Conservation (phyloP, 805 yeast species). For the Middelhovenomyces tepae region DNA sequence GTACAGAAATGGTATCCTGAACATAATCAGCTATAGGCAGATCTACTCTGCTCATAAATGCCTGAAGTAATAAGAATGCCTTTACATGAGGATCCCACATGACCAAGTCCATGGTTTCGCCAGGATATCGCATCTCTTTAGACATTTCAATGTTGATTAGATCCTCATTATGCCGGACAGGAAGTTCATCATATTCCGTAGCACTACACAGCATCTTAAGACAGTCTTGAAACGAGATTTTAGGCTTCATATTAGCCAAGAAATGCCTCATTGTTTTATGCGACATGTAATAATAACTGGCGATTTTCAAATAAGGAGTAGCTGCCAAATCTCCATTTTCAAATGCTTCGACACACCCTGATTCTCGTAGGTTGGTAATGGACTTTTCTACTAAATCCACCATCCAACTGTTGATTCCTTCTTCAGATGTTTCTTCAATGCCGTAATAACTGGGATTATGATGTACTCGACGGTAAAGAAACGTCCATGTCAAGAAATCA, state of each 20-base stretch:
- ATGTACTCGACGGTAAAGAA: constrained; percentile 62
- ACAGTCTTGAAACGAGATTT: constrained; percentile 50
- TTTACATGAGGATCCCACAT: constrained; percentile 88
- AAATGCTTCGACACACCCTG: constrained; percentile 50
- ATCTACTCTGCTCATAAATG: constrained; percentile 60
- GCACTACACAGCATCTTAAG: constrained; percentile 55
- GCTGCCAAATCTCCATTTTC: constrained; percentile 35
- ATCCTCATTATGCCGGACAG: constrained; percentile 89
- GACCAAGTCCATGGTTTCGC: constrained; percentile 22
- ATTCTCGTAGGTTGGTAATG: constrained; percentile 55
- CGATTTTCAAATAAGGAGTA: constrained; percentile 74
- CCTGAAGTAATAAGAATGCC: constrained; percentile 63
- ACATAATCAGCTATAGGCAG: constrained; percentile 91
- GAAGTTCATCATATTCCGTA: constrained; percentile 76
- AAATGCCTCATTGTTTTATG: constrained; percentile 78
- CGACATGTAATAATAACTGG: constrained; percentile 88
- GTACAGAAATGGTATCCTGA: constrained; percentile 86
- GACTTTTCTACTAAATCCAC: constrained; percentile 53
- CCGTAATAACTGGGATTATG: constrained; percentile 74
- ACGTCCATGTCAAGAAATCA: constrained; percentile 71
- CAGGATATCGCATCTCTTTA: constrained; percentile 56
- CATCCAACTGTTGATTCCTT: constrained; percentile 28
- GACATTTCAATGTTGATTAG: constrained; percentile 78
- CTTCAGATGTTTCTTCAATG: constrained; percentile 52
- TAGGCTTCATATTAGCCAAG: constrained; percentile 40